Conservation (phyloP, 345 rosid species). For the Anacardium occidentale region DNA sequence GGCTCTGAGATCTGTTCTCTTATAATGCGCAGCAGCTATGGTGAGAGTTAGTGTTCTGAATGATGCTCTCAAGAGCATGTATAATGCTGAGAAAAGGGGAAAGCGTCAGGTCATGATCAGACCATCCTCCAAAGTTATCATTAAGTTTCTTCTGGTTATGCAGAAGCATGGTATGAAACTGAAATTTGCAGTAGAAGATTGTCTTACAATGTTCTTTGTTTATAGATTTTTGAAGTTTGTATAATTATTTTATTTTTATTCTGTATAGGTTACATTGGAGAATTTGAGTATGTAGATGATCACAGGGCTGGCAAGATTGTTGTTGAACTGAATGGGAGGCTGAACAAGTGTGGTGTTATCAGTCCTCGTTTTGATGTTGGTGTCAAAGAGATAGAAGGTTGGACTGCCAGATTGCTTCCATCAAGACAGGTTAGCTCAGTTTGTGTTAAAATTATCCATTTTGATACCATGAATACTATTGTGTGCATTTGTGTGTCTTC, state of each 20-base stretch:
- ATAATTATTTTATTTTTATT: background rate
- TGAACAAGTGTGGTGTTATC: constrained; percentile 54
- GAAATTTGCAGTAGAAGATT: background rate
- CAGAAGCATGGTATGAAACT: constrained; percentile 50
- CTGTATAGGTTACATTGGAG: constrained; percentile 42
- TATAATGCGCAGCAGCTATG: constrained; percentile 19
- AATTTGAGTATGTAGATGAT: constrained; percentile 53
- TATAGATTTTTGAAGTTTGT: background rate
- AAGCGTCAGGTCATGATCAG: constrained; percentile 57
- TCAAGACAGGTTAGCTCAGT: constrained; percentile 45
- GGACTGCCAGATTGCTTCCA: constrained; percentile 55
- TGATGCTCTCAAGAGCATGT: constrained; percentile 59
- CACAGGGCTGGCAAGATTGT: constrained; percentile 52
- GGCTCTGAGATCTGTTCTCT: background rate
- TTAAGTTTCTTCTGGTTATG: constrained; percentile 56
- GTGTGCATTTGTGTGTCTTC: background rate
- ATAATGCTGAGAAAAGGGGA: constrained; percentile 50
- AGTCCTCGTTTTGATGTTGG: constrained; percentile 52
- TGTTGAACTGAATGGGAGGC: constrained; percentile 49
- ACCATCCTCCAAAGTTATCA: constrained; percentile 53
- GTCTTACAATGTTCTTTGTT: background rate
- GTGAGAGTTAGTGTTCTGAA: constrained; percentile 58
- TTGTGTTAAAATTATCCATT: background rate
- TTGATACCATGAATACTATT: background rate
- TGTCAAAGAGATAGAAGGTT: constrained; percentile 50